Evolutionary conservation across 2,329 filamentous ascomycete genomes (phyloP), one percentile per base, ranked within the genome.

Genomic region (Diaporthe aspalathi): DNA sequence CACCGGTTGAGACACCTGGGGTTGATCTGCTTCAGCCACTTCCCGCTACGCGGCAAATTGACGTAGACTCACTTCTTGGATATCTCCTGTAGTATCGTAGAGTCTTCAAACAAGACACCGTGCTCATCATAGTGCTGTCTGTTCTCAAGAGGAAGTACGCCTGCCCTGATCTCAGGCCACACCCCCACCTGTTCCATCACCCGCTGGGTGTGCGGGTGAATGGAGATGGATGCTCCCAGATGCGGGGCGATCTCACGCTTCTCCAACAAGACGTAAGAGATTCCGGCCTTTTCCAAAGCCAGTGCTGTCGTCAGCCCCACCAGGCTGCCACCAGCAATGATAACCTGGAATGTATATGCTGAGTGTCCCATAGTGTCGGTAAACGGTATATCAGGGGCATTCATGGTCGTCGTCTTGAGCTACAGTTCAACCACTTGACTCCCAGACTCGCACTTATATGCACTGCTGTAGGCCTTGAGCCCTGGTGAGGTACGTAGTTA

Each of bases 321-420:
- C 20, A 75, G 52, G 47, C 74, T 74, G 32, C 73, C 74, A 38
- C 74, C 74, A 9, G 73, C 73, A 50, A 75, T 74, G 50, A 74
- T 68, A 38, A 74, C 71, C 47, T 57, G 54, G 56, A 73, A 73
- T 3, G 38, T 47, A 22, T 68, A 20, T 35, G 57, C 24, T 49
- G 57, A 35, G 20, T 49, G 1, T 63, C 1, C 43, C 57, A 63
- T 63, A 2, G 27, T 32, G 57, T 63, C 27, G 57, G n/a, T 24
- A 32, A 49, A 8, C 1, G 20, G 27, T 35, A 20, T 49, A 17
- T 49, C 16, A 35, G 40, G 22, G 20, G 12, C 7, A 35, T 9
- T 17, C 11, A 47, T 9, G 24, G 27, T 63, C n/a, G 43, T 63
- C 49, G 24, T 60, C 40, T 32, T 45, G 57, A 17, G 27, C 27